Conservation (phyloP, 2,329 filamentous ascomycete species). For the Emmonsia crescens region DNA sequence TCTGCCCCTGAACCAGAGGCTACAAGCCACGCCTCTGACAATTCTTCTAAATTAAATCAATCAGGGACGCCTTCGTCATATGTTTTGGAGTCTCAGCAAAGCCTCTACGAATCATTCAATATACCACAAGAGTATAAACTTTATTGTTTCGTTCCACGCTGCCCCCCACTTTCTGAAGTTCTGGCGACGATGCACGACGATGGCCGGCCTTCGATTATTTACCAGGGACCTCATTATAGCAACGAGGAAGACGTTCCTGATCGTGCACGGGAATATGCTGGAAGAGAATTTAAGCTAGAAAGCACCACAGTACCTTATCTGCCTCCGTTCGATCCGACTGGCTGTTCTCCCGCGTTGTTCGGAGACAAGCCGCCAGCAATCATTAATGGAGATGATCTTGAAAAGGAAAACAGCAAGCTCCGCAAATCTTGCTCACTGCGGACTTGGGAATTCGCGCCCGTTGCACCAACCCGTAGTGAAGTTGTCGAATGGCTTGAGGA, state of each 20-base stretch:
- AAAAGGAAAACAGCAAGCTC: slow-evolving; percentile 42
- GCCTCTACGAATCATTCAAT: slow-evolving; percentile 22
- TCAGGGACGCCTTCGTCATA: slow-evolving; percentile 10
- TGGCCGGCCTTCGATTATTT: slow-evolving; percentile 57
- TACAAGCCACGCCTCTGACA: not conserved
- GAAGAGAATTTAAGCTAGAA: slow-evolving; percentile 68
- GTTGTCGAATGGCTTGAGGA: slow-evolving; percentile 58
- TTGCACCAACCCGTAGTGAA: slow-evolving; percentile 59
- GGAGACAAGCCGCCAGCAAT: slow-evolving; percentile 41
- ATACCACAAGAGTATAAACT: slow-evolving; percentile 16
- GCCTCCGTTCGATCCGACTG: slow-evolving; percentile 61
- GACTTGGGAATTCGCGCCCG: slow-evolving; percentile 64
- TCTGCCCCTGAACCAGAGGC: not conserved
- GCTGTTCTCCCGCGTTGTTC: slow-evolving; percentile 44
- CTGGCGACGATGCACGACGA: slow-evolving; percentile 45
- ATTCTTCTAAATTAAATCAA: not conserved
- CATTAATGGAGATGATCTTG: slow-evolving; percentile 43
- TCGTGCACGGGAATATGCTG: slow-evolving; percentile 70
- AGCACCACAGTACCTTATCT: slow-evolving; percentile 69
- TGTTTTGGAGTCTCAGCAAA: slow-evolving; percentile 12
- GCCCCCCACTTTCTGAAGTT: slow-evolving; percentile 35
- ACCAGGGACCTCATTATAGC: slow-evolving; percentile 79
- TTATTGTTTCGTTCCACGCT: slow-evolving; percentile 17
- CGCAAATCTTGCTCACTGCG: slow-evolving; percentile 50
- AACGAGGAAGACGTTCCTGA: slow-evolving; percentile 72